A percentile compares a stretch with the other conserved stretches of the same genome.
Evolutionary conservation across 2,329 filamentous ascomycete genomes (phyloP).

Genomic region (Talaromyces sp.): DNA sequence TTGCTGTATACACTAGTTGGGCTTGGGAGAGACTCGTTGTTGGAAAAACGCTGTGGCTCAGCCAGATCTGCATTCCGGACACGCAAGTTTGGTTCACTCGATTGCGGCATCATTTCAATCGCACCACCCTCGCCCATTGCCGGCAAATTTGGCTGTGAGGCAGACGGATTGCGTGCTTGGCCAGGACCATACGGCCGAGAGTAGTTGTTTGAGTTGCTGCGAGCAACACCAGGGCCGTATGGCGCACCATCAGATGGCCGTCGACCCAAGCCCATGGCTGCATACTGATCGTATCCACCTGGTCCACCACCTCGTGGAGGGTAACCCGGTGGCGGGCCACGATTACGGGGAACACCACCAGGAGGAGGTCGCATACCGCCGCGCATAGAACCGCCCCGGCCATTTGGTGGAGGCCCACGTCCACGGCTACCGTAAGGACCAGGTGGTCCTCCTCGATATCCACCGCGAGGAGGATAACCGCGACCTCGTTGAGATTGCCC

Average conservation of each 20-base stretch:
- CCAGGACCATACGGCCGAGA: slow-evolving; percentile 24
- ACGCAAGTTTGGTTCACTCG: slow-evolving; percentile 48
- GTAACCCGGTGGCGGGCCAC: slow-evolving; percentile 51
- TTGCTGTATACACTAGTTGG: slow-evolving; percentile 72
- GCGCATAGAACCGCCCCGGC: slow-evolving; percentile 44
- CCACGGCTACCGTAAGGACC: slow-evolving; percentile 33
- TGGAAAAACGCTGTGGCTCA: slow-evolving; percentile 10
- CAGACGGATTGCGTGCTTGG: slow-evolving; percentile 29
- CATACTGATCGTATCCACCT: slow-evolving; percentile 35
- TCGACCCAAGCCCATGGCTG: slow-evolving; percentile 25
- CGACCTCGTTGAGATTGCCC: slow-evolving; percentile 48
- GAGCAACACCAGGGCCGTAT: slow-evolving; percentile 34
- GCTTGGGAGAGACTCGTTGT: slow-evolving; percentile 46
- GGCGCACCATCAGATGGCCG: slow-evolving; percentile 30
- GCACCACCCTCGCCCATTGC: slow-evolving; percentile 52
- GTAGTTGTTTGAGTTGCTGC: slow-evolving; percentile 27
- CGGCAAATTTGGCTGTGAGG: slow-evolving; percentile 25
- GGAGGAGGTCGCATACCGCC: slow-evolving; percentile 32
- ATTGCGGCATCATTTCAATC: slow-evolving; percentile 76
- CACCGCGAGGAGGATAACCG: slow-evolving; percentile 44
- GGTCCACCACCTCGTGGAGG: slow-evolving; percentile 43
- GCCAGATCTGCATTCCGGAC: slow-evolving; percentile 8
- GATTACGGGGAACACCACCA: slow-evolving; percentile 43
- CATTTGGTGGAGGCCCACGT: slow-evolving; percentile 35
- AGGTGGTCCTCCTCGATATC: slow-evolving; percentile 29